A percentile compares a stretch with the other conserved stretches of the same genome.
phyloP scores from a whole-genome alignment of 257 asterid genomes.

The Solanum peruvianum region DNA sequence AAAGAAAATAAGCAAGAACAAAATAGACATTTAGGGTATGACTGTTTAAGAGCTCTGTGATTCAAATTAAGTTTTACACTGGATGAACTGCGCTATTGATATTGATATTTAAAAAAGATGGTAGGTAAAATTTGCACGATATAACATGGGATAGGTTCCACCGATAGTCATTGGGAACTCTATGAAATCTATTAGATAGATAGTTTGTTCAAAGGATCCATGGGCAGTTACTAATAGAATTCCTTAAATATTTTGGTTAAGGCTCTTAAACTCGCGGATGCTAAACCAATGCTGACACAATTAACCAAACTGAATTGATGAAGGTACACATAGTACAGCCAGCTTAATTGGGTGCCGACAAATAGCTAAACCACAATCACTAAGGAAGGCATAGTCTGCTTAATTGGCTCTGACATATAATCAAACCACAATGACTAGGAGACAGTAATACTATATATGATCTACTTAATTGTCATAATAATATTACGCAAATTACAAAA shows the following conservation, averaged over 20 bases:
- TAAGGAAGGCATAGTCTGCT: neutral
- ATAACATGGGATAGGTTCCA: neutral
- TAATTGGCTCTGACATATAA: neutral
- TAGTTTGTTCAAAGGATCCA: neutral
- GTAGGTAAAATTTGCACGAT: neutral
- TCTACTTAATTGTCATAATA: neutral
- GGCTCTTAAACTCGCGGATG: neutral
- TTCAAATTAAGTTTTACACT: neutral
- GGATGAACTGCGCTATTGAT: neutral
- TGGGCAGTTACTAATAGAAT: neutral
- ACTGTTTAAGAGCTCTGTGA: neutral
- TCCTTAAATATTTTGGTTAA: neutral
- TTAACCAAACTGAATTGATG: neutral
- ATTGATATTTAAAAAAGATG: neutral
- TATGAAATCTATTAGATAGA: neutral
- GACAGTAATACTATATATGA: neutral
- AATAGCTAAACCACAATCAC: neutral
- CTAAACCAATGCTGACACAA: neutral
- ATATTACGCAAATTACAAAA: neutral
- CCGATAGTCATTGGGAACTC: neutral
- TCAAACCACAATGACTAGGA: neutral
- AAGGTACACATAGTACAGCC: neutral
- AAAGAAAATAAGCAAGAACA: neutral
- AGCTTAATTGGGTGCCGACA: neutral
- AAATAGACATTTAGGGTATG: neutral